Evolutionary conservation across 148 eudicot genomes (phyloP).

Genomic region (Rhododendron mucronatum): DNA sequence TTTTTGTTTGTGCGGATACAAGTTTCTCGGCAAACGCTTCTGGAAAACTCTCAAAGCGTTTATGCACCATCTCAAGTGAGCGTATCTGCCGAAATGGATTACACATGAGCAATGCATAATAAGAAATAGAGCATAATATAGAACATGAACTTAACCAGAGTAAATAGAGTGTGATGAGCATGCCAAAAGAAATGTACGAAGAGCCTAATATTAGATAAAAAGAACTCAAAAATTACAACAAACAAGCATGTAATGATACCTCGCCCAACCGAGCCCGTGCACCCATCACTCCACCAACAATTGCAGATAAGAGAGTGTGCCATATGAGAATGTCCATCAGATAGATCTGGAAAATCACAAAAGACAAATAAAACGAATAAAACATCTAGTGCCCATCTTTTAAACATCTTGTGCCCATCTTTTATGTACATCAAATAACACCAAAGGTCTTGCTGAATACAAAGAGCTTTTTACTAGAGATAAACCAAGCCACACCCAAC

Average conservation of each 20-base stretch:
- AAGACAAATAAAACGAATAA: background rate
- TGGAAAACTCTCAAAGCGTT: constrained; percentile 98
- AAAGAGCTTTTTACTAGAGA: background rate
- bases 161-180: background rate
- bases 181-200: background rate
- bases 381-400: background rate
- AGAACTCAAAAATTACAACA: constrained; percentile 8
- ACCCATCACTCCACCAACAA: constrained; percentile 98
- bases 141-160: background rate
- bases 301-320: constrained; percentile 91
- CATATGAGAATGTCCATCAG: constrained; percentile 93
- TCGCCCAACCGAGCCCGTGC: constrained; percentile 94
- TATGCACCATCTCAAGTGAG: constrained; percentile 93
- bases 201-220: background rate
- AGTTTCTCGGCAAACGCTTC: constrained; percentile 86
- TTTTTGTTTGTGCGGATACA: constrained; percentile 62
- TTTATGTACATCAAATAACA: background rate
- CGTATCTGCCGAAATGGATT: constrained; percentile 59
- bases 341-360: constrained; percentile 60
- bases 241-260: constrained; percentile 38
- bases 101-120: background rate
- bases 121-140: background rate
- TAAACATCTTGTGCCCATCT: no score
- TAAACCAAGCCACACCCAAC: background rate
- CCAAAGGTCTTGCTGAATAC: background rate